Base-by-base conservation (phyloP, 257 asterid genomes). In the Hygrophila difformis region DNA sequence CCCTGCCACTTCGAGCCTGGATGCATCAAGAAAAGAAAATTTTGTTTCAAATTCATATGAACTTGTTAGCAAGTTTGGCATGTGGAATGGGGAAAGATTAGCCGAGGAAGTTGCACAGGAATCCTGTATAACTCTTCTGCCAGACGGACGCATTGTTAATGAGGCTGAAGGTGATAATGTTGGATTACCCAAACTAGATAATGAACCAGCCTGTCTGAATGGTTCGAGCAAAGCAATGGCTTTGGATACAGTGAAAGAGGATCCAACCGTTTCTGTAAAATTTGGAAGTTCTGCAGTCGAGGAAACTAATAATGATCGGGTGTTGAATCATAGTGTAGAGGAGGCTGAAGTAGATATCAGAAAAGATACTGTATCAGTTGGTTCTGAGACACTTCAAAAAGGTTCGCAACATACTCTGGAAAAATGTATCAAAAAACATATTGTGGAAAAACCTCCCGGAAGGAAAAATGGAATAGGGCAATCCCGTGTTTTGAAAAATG, bases 281-380 rank as follows among this genome's bases (percentile, higher is more conserved):
- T 19, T 47, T 57, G 57, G 21, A 61, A 60, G 35, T 47, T 61
- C 55, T 16, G 54, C 41, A 11, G 15, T 47, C 23, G 59, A 44
- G 65, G 66, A 67, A 44, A 24, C 60, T 46, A 55, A 54, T 60
- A 77, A 54, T 43, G 72, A 60, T n/a, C n/a, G n/a, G n/a, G n/a
- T n/a, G 39, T 15, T 53, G 49, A 56, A 23, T 23, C 48, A 21
- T 23, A 60, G 23, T 24, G 60, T 28, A 33, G 71, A 54, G 60
- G 56, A 31, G 13, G 4, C 13, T 22, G 69, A 60, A 23, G 46
- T 49, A 38, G 50, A 62, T 46, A 78, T 44, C 44, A 47, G 40
- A 41, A 65, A 55, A 55, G 74, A 73, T 16, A 29, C 54, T 35
- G 48, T 16, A 11, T 19, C 40, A 57, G 74, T 44, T 38, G 53